Evolutionary conservation across 768 basidiomycete genomes (phyloP), one percentile per base, ranked within the genome.

Genomic region (Pleurotus djamor): DNA sequence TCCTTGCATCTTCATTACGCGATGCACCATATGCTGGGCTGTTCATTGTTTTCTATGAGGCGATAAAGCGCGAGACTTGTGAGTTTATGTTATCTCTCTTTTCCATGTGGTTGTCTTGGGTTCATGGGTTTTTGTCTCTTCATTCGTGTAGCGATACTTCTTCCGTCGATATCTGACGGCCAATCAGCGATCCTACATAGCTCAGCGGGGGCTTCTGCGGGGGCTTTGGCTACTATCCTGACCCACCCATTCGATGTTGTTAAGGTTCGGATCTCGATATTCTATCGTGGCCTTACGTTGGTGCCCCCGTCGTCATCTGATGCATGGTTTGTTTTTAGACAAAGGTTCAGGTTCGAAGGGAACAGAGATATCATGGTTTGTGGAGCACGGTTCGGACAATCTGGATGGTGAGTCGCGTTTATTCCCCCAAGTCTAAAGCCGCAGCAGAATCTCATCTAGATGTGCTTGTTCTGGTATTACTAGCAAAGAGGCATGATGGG

Each of bases 241-340:
- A 98, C 96, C 1, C 93, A 95, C 65, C 96, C 96, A 2, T 96
- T 96, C 64, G 95, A 98, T 69, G 93, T 95, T 45, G 82, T 97
- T 63, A 98, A 98, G 81, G 94, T 92, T 62, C 33, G 62, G 34
- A 14, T 17, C 56, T 3, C 12, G n/a, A 35, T 54, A 28, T 12
- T 10, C n/a, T 9, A 41, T 28, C 21, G 21, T 28, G 21, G 21
- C 21, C 21, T 28, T 28, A 28, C 21, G 21, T 37, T 12, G 14
- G 7, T 5, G 16, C 45, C 48, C 28, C 45, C 35, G 16, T 65
- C 62, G 52, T 60, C 14, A 49, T 16, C 8, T 57, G 37, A 35
- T 35, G 5, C 51, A 17, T 13, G 12, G 33, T 34, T 48, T 52
- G 33, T 63, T 33, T 58, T 7, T 58, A 94, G 92, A 98, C 95